Conservation (phyloP, 805 yeast genomes). For the Alloascoidea africana region DNA sequence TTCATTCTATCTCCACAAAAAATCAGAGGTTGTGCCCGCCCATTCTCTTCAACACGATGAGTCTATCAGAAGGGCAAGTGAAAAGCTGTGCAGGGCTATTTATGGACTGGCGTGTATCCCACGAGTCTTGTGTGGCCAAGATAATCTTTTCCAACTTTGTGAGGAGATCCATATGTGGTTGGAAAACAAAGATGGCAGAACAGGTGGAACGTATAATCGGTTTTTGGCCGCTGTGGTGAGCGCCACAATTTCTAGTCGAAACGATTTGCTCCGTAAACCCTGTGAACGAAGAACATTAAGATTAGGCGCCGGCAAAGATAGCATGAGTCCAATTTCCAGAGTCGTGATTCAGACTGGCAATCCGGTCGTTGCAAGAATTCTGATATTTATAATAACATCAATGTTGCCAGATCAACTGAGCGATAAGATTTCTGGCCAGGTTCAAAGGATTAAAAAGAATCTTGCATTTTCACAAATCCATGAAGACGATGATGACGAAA, state of each 20-base stretch:
- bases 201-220: background rate
- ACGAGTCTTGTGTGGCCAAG: constrained; percentile 13
- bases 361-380: background rate
- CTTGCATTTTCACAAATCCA: no score
- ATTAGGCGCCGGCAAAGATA: background rate
- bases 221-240: constrained; percentile 1
- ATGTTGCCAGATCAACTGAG: background rate
- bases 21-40: background rate
- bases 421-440: background rate
- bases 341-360: constrained; percentile 3
- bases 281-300: background rate
- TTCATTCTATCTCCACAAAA: background rate
- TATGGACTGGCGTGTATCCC: constrained; percentile 10
- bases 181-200: constrained; percentile 2
- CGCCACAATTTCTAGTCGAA: background rate
- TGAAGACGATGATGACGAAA: no score
- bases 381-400: constrained; percentile 1
- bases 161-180: constrained; percentile 2
- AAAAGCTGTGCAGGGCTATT: constrained; percentile 8
- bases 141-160: background rate
- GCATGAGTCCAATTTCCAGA: constrained; percentile 1
- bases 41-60: constrained; percentile 11
- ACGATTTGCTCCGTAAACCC: constrained; percentile 1
- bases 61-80: constrained; percentile 8
- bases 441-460: background rate